Base-by-base conservation (phyloP, 2,329 filamentous ascomycete genomes). In the Hysterium pulicare region DNA sequence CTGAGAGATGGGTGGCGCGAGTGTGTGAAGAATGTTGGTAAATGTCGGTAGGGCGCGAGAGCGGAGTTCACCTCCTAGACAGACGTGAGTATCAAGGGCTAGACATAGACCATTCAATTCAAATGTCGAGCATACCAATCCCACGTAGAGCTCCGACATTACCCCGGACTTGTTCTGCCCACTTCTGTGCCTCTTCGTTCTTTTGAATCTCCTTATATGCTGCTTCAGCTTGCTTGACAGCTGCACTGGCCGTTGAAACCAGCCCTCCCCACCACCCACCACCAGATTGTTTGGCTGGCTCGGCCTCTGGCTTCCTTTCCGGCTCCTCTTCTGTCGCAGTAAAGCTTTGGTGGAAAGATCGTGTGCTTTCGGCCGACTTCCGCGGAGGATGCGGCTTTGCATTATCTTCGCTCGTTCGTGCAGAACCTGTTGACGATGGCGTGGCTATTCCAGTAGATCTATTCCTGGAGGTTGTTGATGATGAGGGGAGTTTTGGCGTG, bases 171-270 rank as follows among this genome's bases (percentile, higher is more conserved):
- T 97, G 91, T 40, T 95, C 87, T 1, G 90, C 88, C 90, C 91
- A 98, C 66, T 88, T 87, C 72, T 91, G 90, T 39, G 91, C 93
- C 67, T 98, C 93, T 62, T 97, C 90, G 58, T 95, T 96, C 63
- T 93, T 85, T 66, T 95, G 88, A 36, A 98, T 90, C 67, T 97
- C 89, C 65, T 91, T 95, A 51, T 95, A 90, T 1, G 90, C 86
- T 6, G 85, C 88, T 69, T 96, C 90, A 35, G 93, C 91, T 66
- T 91, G 88, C 74, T 94, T 95, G 70, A 94, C 83, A 20, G 86
- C 87, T n/a, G 86, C 84, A 51, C 73, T 81, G 26, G 90, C 90
- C 0, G 88, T 90, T 32, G 87, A 87, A 58, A 93, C 78, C 40
- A 96, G 71, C 17, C 88, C 85, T 50, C 88, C 87, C 88, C 87